Conservation (phyloP, 169 alveolate genomes). For the Neospora caninum region DNA sequence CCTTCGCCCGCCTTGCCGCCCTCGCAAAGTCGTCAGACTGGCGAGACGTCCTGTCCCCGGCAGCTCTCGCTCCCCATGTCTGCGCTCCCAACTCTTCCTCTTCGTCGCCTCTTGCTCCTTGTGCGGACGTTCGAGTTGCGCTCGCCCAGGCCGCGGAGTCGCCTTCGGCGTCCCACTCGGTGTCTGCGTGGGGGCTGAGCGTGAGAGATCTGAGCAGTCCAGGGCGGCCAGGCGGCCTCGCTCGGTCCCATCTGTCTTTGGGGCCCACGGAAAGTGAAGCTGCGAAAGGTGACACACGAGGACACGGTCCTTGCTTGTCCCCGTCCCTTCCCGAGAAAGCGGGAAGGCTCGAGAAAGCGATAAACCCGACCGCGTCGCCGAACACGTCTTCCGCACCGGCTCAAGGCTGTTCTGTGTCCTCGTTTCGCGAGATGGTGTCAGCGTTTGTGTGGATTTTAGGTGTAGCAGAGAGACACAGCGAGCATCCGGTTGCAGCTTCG, state of each 20-base stretch:
- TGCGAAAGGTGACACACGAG: too few relatives aligned
- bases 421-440: not conserved
- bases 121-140: not conserved
- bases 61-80: not conserved
- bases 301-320: not conserved
- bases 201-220: not conserved
- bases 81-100: not conserved
- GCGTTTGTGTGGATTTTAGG: conserved; percentile 19
- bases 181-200: not conserved
- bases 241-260: not conserved
- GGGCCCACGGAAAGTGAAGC: not conserved
- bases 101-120: not conserved
- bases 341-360: too few relatives aligned
- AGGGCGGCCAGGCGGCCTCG: not conserved
- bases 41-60: not conserved
- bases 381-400: too few relatives aligned
- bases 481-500: conserved; percentile 23
- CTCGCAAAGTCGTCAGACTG: not conserved
- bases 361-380: too few relatives aligned
- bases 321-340: too few relatives aligned
- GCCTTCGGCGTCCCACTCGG: too few relatives aligned
- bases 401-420: not conserved
- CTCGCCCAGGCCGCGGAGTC: not conserved
- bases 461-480: conserved; percentile 11
- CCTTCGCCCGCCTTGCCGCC: conserved; percentile 9